Evolutionary conservation across 371 early-diverging fungal species (phyloP).

Genomic region (Zychaea mexicana): DNA sequence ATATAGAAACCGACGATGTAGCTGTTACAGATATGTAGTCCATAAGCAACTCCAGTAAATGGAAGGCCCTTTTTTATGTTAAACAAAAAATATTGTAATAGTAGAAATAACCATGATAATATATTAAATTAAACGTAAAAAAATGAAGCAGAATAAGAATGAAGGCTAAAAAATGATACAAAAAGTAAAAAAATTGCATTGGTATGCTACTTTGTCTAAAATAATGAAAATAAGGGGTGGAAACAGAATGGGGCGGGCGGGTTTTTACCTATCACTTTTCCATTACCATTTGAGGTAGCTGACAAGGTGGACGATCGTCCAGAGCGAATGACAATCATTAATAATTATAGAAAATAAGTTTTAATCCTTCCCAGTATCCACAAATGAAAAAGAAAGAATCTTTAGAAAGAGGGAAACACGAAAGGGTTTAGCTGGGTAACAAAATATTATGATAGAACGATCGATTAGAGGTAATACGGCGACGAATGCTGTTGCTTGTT

Average conservation of each 20-base stretch:
- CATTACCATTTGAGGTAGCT: not conserved
- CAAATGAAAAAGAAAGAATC: constrained; percentile 1
- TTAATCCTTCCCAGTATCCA: not conserved
- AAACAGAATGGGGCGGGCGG: not conserved
- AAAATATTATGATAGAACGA: not conserved
- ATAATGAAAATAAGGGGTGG: not conserved
- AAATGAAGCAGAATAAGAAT: not conserved
- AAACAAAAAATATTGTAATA: too few species aligned
- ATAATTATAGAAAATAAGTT: not conserved
- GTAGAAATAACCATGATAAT: too few species aligned
- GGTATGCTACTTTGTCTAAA: not conserved
- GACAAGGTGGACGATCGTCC: not conserved
- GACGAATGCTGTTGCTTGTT: constrained; percentile 3
- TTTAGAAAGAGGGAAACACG: not conserved
- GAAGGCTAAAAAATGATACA: not conserved
- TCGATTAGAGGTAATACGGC: constrained; percentile 3
- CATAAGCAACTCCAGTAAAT: too few species aligned
- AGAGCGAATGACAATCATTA: not conserved
- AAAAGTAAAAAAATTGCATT: not conserved
- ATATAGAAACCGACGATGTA: too few species aligned
- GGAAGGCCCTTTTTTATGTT: too few species aligned
- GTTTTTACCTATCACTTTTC: not conserved
- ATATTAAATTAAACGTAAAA: not conserved
- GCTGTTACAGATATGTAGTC: too few species aligned
- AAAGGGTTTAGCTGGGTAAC: not conserved